phyloP scores from a whole-genome alignment of 495 filamentous ascomycete genomes.

The Alectoria sarmentosa region DNA sequence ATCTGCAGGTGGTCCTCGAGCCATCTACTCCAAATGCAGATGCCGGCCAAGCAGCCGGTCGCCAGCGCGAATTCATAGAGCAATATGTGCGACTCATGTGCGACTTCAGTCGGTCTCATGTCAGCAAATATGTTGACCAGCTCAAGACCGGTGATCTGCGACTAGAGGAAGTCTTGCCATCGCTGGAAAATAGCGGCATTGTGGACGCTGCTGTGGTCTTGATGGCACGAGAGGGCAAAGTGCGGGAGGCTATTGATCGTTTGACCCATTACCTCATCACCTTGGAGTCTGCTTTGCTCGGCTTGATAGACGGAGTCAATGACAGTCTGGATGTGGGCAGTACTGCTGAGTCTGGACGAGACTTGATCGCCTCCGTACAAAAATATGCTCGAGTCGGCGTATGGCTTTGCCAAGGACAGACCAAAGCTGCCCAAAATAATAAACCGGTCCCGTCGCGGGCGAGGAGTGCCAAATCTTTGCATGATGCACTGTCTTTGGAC shows the following conservation, averaged over 20 bases:
- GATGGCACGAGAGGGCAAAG: constrained; percentile 82
- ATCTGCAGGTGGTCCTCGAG: constrained; percentile 74
- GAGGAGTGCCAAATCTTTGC: constrained; percentile 41
- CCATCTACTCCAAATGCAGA: constrained; percentile 41
- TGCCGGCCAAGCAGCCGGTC: constrained; percentile 35
- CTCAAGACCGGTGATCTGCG: constrained; percentile 74
- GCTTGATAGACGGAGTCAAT: constrained; percentile 53
- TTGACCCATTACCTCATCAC: constrained; percentile 71
- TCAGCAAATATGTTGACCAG: constrained; percentile 74
- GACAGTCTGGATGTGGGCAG: constrained; percentile 49
- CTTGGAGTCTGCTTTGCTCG: constrained; percentile 70
- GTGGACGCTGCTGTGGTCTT: constrained; percentile 90
- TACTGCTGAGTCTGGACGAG: constrained; percentile 45
- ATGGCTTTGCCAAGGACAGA: constrained; percentile 93
- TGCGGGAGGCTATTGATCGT: constrained; percentile 74
- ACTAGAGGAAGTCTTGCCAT: constrained; percentile 73
- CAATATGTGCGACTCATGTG: constrained; percentile 89
- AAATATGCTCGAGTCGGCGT: constrained; percentile 88
- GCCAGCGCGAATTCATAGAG: constrained; percentile 55
- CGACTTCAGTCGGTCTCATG: constrained; percentile 69
- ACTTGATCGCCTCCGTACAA: constrained; percentile 66
- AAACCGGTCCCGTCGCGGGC: constrained; percentile 28
- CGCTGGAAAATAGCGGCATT: constrained; percentile 80
- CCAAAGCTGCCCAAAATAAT: constrained; percentile 47
- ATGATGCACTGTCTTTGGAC: constrained; percentile 62